phyloP scores from a whole-genome alignment of 331 rosid species.

The Ulmus americana region DNA sequence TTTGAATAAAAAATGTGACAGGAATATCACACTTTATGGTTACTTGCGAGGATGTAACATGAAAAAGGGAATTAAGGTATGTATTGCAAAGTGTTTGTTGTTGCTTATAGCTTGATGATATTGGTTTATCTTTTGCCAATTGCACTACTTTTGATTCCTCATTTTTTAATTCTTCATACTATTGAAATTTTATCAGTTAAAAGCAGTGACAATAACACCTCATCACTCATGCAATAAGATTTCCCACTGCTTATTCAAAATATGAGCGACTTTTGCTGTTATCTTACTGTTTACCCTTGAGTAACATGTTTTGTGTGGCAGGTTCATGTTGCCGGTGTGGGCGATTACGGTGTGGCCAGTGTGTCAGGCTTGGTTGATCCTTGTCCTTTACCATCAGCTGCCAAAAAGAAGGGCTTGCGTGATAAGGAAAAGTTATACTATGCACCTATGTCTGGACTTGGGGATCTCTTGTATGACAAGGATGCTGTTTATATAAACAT shows the following conservation, averaged over 20 bases:
- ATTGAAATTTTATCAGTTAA: neutral
- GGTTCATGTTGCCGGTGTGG: constrained; percentile 97
- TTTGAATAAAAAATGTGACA: constrained; percentile 63
- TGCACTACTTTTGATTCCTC: neutral
- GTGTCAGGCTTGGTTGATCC: constrained; percentile 71
- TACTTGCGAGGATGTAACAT: constrained; percentile 87
- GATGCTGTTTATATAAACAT: constrained; percentile 89
- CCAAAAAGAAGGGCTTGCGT: constrained; percentile 94
- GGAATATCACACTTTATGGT: constrained; percentile 82
- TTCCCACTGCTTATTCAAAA: neutral
- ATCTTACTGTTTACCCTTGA: neutral
- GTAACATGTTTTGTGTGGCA: constrained; percentile 28
- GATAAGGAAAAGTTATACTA: constrained; percentile 83
- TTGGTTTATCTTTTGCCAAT: neutral
- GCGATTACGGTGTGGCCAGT: constrained; percentile 65
- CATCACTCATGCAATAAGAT: neutral
- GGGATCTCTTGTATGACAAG: constrained; percentile 90
- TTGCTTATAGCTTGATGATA: neutral
- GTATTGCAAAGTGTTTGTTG: constrained; percentile 5
- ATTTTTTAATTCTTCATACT: neutral
- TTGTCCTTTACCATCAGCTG: constrained; percentile 95
- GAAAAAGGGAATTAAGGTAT: constrained; percentile 78
- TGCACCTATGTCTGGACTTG: constrained; percentile 96
- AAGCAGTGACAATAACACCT: neutral
- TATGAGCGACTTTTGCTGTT: neutral